Percentiles rank a stretch among this genome's conserved stretches.
Conservation (phyloP, 78 protist species). For the Tieghemostelium lacteum region DNA sequence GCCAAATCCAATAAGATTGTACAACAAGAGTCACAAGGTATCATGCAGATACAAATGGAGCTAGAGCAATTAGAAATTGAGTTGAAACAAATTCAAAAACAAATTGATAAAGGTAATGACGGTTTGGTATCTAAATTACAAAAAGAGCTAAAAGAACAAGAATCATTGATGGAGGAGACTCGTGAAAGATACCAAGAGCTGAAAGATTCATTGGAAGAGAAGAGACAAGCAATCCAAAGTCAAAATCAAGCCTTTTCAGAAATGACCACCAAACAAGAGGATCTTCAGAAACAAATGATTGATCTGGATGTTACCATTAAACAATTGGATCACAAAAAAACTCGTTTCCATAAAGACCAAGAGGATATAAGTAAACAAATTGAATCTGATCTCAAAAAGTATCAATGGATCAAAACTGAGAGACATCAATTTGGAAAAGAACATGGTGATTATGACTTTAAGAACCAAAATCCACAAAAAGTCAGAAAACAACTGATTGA, state of each 20-base stretch:
- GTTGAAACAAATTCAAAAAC: slow-evolving; percentile 16
- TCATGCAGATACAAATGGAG: slow-evolving; percentile 36
- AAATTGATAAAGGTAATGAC: slow-evolving; percentile 23
- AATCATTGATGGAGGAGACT: background rate
- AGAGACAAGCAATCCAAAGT: slow-evolving; percentile 16
- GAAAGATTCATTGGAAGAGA: background rate
- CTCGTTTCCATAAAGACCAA: slow-evolving; percentile 24
- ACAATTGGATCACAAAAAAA: slow-evolving; percentile 5
- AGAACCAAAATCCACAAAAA: background rate
- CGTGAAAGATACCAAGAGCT: background rate
- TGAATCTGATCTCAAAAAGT: background rate
- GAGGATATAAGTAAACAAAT: slow-evolving; percentile 28
- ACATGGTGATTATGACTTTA: slow-evolving; percentile 85
- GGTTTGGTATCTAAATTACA: background rate
- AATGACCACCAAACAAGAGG: background rate
- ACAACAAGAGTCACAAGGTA: slow-evolving; percentile 4
- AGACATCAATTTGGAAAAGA: slow-evolving; percentile 82
- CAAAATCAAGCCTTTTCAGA: slow-evolving; percentile 20
- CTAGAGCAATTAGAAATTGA: slow-evolving; percentile 61
- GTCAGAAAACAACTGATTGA: background rate
- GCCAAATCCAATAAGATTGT: slow-evolving; percentile 59
- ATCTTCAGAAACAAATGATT: background rate
- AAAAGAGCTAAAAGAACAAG: slow-evolving; percentile 12
- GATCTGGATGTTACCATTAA: slow-evolving; percentile 26
- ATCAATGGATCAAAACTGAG: slow-evolving; percentile 88